Base-by-base conservation (phyloP, 1,139 yeast species). In the Taphrina communis region DNA sequence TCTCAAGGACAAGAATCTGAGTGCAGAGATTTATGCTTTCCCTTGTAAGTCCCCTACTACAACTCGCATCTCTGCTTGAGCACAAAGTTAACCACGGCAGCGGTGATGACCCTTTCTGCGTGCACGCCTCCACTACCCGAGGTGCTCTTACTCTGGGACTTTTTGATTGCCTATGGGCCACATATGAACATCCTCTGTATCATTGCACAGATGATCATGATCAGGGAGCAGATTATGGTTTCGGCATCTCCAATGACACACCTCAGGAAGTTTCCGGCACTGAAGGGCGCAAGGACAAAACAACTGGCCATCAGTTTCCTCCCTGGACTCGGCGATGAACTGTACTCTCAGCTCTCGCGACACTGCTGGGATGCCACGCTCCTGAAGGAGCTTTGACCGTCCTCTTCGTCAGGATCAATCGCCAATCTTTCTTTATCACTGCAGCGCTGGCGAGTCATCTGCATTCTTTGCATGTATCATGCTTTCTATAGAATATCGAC, bases 21-120 rank as follows among this genome's bases (percentile, higher is more conserved):
- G 88, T 61, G 93, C 97, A 0, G 92, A 92, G 75, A 86, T 92
- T 46, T 92, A 91, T 77, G 97, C 97, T 0, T 88, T 92, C 74
- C 96, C 97, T 0, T 87, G 77, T 73, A 70, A 48, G 75, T 69
- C 9, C 21, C 44, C 21, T 11, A 25, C 4, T 25, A 4, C 31
- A 4, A 11, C 11, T 6, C 19, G 8, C 48, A 6, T 44, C 19
- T 21, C 12, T 50, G n/a, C 11, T n/a, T 19, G 9, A n/a, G 19
- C 8, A 14, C 17, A 9, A 21, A n/a, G 25, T 41, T 55, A 21
- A 56, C 61, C 59, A 12, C 53, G 48, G 53, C 46, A 39, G 75
- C 96, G 0, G 90, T 92, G 0, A 80, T 93, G 72, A 92, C 98
- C 0, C 80, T 93, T 63, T 87, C 95, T 70, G 96, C 97, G 5